Evolutionary conservation across 2,329 filamentous ascomycete species (phyloP).

Genomic region (Alternaria sp.): DNA sequence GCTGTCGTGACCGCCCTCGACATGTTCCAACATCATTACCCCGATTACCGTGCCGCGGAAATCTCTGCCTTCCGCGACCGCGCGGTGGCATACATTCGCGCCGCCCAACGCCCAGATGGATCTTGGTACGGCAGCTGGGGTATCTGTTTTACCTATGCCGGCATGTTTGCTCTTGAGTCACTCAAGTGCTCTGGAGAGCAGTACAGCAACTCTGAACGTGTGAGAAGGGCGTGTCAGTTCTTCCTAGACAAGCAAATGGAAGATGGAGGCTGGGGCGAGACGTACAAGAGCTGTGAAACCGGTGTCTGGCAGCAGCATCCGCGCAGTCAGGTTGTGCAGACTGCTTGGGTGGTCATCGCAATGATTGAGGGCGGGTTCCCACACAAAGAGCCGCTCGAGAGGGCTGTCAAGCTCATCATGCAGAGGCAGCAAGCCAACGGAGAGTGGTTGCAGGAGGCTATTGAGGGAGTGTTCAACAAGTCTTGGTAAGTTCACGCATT

Average conservation of each 20-base stretch:
- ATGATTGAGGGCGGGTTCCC: conserved; percentile 85
- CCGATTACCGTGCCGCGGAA: conserved; percentile 77
- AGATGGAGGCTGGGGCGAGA: conserved; percentile 97
- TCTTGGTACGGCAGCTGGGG: conserved; percentile 98
- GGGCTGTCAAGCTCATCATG: conserved; percentile 82
- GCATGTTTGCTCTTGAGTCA: conserved; percentile 93
- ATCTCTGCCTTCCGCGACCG: conserved; percentile 74
- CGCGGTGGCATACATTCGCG: conserved; percentile 83
- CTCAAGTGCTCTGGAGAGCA: conserved; percentile 81
- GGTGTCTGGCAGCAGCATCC: conserved; percentile 78
- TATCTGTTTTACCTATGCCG: conserved; percentile 96
- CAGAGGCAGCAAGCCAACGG: conserved; percentile 83
- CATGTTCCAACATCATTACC: conserved; percentile 81
- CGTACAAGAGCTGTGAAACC: conserved; percentile 83
- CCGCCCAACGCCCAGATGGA: conserved; percentile 78
- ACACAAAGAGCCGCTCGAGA: conserved; percentile 72
- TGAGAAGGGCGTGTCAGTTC: conserved; percentile 82
- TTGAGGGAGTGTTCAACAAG: conserved; percentile 99
- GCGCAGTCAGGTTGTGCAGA: conserved; percentile 90
- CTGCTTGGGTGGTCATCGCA: conserved; percentile 84
- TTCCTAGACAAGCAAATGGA: conserved; percentile 81
- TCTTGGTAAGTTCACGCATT: conserved; percentile 70
- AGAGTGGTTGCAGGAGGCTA: conserved; percentile 93
- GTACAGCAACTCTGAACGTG: conserved; percentile 73
- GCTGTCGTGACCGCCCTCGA: conserved; percentile 88